Base-by-base conservation (phyloP, 805 yeast genomes). In the Yarrowia osloensis region DNA sequence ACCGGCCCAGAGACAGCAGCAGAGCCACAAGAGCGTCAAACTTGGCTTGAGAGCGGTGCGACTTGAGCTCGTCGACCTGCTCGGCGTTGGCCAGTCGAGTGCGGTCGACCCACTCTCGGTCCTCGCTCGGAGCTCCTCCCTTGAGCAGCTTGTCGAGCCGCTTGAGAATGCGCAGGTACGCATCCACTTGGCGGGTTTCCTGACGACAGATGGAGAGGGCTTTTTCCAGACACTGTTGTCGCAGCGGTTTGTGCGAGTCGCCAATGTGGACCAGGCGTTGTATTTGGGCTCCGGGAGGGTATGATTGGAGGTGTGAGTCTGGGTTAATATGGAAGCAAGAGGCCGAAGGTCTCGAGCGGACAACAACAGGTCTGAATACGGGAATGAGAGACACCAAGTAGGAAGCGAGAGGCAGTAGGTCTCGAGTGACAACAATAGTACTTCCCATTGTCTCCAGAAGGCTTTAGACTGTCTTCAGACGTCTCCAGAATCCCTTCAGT, bases 171-270 rank as follows among this genome's bases (percentile, higher is more conserved):
- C 35, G 49, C 21, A 40, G 49, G 24, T 57, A 57, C 28, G 37
- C 22, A 2, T 57, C 63, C 12, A 57, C 63, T 17, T 39, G 49
- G 3, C 21, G 12, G 11, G 63, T 57, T 1, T 26, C 22, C 15
- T 57, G 63, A 7, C 63, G 63, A 9, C 63, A 57, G 49, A 57
- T 57, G 15, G 63, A 35, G 6, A 57, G 26, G 2, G 63, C 63
- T 9, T 57, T 39, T 29, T 39, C 63, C 12, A 39, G 26, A 28
- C 63, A 57, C 12, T 40, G 63, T 9, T 57, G 63, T 4, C 63
- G 63, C 19, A 57, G 19, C 21, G 49, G 49, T 21, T 57, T 57
- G 49, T 57, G 49, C 19, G 63, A 13, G 37, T 39, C 47, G 8
- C 49, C 63, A 28, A 57, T 40, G 24, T 57, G 49, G 19, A 31